A percentile compares a stretch with the other conserved stretches of the same genome.
Evolutionary conservation across 106 monocot species (phyloP).

Genomic region (Dioscorea alata): DNA sequence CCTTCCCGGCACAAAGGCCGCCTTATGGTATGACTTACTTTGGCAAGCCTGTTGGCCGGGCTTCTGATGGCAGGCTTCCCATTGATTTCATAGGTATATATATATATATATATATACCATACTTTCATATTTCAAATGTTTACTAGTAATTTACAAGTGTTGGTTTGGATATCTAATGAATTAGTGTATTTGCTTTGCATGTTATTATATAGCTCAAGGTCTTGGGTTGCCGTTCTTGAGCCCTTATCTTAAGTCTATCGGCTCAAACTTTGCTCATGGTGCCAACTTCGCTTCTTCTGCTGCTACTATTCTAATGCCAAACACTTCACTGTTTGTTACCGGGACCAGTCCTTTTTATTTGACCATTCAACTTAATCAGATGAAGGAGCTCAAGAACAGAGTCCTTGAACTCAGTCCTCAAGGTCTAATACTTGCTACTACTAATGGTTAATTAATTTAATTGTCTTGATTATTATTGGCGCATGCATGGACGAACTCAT

Average conservation of each 20-base stretch:
- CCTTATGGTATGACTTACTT: constrained; percentile 84
- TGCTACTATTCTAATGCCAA: constrained; percentile 59
- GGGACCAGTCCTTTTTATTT: constrained; percentile 68
- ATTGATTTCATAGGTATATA: constrained; percentile 82
- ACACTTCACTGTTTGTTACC: constrained; percentile 59
- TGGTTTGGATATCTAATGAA: too few species aligned
- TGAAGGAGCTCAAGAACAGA: constrained; percentile 40
- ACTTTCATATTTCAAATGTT: background rate
- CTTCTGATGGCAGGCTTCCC: constrained; percentile 65
- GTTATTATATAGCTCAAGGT: constrained; percentile 42
- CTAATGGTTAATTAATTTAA: too few species aligned
- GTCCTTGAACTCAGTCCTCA: constrained; percentile 11
- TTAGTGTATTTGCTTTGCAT: background rate
- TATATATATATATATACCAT: too few species aligned
- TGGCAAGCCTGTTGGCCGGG: constrained; percentile 47
- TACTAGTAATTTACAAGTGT: too few species aligned
- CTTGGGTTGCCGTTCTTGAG: constrained; percentile 77
- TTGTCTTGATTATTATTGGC: too few species aligned
- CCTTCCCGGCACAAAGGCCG: constrained; percentile 53
- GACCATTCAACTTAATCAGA: constrained; percentile 64
- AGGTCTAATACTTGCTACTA: constrained; percentile 6
- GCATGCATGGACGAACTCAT: too few species aligned
- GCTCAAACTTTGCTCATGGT: constrained; percentile 60
- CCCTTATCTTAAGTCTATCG: constrained; percentile 71
- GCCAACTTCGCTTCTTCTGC: constrained; percentile 66